Conservation (phyloP, 768 basidiomycete species). For the Amanita thiersii region DNA sequence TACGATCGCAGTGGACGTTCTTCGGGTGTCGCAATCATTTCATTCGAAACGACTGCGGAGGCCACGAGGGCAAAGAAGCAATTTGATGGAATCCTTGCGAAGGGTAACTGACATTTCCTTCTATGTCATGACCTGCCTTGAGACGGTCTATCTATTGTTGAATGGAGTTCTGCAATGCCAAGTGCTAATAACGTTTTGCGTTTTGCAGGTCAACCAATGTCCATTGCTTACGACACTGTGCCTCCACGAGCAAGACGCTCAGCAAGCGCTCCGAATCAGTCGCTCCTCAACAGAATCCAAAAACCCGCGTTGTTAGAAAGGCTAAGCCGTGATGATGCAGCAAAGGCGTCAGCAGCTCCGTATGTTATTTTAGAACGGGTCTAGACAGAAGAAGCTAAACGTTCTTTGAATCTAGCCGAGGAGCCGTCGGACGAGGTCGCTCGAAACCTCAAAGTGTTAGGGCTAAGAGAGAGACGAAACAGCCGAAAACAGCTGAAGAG, state of each 20-base stretch:
- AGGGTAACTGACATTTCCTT: constrained; percentile 43
- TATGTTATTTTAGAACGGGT: constrained; percentile 17
- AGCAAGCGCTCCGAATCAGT: constrained; percentile 47
- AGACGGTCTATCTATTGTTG: constrained; percentile 7
- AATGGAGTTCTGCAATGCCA: too few species aligned
- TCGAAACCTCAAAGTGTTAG: constrained; percentile 25
- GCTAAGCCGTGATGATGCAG: constrained; percentile 39
- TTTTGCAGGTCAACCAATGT: constrained; percentile 68
- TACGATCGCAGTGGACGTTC: constrained; percentile 96
- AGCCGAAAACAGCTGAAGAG: constrained; percentile 72
- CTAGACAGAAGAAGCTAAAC: background rate
- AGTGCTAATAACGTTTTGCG: background rate
- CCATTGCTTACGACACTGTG: constrained; percentile 50
- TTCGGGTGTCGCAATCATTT: constrained; percentile 70
- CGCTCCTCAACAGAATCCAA: constrained; percentile 68
- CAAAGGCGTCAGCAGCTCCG: constrained; percentile 28
- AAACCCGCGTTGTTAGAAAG: constrained; percentile 67
- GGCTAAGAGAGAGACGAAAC: constrained; percentile 28
- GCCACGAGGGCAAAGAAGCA: constrained; percentile 80
- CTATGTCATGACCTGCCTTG: background rate
- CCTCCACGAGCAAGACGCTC: constrained; percentile 42
- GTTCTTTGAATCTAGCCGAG: constrained; percentile 18
- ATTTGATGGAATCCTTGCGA: constrained; percentile 81
- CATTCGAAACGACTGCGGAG: constrained; percentile 71
- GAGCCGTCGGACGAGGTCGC: constrained; percentile 41